Evolutionary conservation across 2,329 filamentous ascomycete species (phyloP), one percentile per base, ranked within the genome.

Genomic region (Fusarium secorum): DNA sequence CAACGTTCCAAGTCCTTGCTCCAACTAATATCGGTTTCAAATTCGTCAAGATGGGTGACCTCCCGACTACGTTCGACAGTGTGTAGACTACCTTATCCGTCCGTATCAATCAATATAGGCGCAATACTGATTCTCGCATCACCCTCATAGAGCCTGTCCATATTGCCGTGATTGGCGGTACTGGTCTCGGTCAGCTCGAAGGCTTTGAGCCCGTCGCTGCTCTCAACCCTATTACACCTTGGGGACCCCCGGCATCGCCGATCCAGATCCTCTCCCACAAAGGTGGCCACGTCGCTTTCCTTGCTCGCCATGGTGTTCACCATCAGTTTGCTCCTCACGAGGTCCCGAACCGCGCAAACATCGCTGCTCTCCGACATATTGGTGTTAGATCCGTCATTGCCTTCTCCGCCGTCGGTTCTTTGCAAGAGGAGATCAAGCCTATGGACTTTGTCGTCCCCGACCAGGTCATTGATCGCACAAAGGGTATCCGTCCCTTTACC

Each of bases 371-470:
- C 70, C 91, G 96, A 72, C 90, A 89, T 76, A 86, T 99, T 67
- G 96, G 96, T 73, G 96, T 98, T 48, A 91, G 95, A 77, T 93
- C 90, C 79, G 89, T 98, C 80, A 93, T 99, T 79, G 94, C 95
- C 71, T 99, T 99, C 85, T 95, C 92, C 71, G 96, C 96, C 52
- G 96, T 99, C 62, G 96, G 96, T 69, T 95, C 92, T 77, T 85
- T 99, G 79, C 93, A 92, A 79, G 96, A 98, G 84, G 89, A 94
- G 78, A 95, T 99, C 81, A 93, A 93, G 83, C 96, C 96, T 45
- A 92, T 96, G 83, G 96, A 99, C 85, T 99, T 99, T 81, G 93
- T 98, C 55, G 88, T 99, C 17, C 96, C 95, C 1, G 94, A 98
- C 83, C 96, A 99, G 85, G 89, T 97, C 80, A 98, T 98, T 79